Base-by-base conservation (phyloP, 2,329 filamentous ascomycete species). In the Aspergillus felis region DNA sequence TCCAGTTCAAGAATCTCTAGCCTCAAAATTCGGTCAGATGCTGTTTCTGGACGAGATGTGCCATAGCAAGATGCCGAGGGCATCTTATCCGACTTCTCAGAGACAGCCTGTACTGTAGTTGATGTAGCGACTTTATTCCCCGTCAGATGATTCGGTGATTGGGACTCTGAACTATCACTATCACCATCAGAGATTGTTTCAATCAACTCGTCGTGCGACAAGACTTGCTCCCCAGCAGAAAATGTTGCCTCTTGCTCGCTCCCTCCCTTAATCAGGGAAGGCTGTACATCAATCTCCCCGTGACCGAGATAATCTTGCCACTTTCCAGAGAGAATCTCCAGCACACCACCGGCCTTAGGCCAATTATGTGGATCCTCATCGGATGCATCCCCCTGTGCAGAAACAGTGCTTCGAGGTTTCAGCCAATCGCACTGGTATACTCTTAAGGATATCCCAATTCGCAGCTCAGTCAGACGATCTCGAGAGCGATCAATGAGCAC, bases 1-100 rank as follows among this genome's bases (percentile, higher is more conserved):
- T 94, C 90, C 2, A 94, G 78, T 72, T 92, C 89, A 9, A 94
- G 77, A 1, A 81, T 85, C 57, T 90, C 85, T n/a, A 94, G 76
- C 59, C 79, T 83, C 17, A 94, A 76, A 22, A 77, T 72, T 46
- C 74, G 70, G 49, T 64, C 68, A 42, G 61, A 51, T 29, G 61
- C 61, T 28, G 64, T 54, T 14, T 47, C 56, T 17, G 52, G 55
- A 62, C 61, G 29, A 64, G 53, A 10, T 49, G 55, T 14, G 52
- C 57, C 50, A 41, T 27, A 3, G 42, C 48, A 38, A 38, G 38
- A 17, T 35, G 20, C 20, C 12, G 50, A 48, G 51, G 28, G 35
- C 12, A 22, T 4, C 9, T 4, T 35, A 17, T 51, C 17, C 17
- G 20, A 12, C 8, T 0, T 12, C n/a, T 25, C n/a, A 12, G 29